These are phyloP conservation scores for Pachysandra terminalis DNA, from an alignment of 164 flowering plant species.

Conservation along the genomic window DNA sequence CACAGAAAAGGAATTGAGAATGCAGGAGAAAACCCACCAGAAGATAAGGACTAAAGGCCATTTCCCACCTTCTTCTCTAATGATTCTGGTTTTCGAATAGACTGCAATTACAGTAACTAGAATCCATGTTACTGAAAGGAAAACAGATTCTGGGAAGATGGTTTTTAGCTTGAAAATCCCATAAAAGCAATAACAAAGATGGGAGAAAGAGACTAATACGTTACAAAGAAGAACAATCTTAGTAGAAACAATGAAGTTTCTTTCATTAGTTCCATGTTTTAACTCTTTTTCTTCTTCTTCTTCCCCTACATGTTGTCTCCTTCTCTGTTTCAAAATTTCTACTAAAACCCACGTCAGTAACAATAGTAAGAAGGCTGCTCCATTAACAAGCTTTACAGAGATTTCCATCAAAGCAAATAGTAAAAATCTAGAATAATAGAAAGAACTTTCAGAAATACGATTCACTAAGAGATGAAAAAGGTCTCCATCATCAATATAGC, in stretches of 20 bases:
- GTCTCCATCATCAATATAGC: no score
- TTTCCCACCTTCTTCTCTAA: constrained; percentile 16
- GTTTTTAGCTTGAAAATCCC: no score
- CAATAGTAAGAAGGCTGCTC: constrained; percentile 24
- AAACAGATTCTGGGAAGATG: no score
- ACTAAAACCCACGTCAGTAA: constrained; percentile 44
- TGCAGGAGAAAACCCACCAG: no score
- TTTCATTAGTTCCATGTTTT: constrained; percentile 2
- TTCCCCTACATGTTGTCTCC: constrained; percentile 10
- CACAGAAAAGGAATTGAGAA: constrained; percentile 26
- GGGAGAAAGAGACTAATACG: constrained; percentile 25
- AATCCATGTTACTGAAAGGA: no score
- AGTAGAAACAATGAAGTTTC: constrained; percentile 13
- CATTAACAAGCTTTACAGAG: constrained; percentile 20
- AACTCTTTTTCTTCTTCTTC: no score
- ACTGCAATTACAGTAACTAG: constrained; percentile 29
- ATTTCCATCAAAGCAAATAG: constrained; percentile 28
- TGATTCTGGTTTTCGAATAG: constrained; percentile 24
- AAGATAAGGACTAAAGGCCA: no score
- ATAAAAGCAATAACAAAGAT: constrained; percentile 52
- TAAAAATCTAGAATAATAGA: constrained; percentile 3
- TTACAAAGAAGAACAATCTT: constrained; percentile 28
- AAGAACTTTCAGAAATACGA: not conserved
- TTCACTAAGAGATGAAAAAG: no score
- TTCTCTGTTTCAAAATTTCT: constrained; percentile 28